Base-by-base conservation (phyloP, 1,139 yeast genomes). In the Geotrichum restrictum region DNA sequence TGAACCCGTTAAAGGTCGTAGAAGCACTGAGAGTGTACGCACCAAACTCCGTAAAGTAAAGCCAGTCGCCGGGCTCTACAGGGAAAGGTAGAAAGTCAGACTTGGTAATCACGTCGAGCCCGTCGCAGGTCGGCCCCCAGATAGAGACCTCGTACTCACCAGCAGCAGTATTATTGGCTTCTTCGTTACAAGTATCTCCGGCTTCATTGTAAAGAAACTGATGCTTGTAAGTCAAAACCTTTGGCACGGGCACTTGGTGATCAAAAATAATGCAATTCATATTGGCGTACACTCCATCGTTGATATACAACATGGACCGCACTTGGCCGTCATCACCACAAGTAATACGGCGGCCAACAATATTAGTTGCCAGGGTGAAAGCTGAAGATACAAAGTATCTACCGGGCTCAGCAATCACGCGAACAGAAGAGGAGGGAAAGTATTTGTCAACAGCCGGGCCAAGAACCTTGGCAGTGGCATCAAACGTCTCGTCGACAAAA, bases 71-170 rank as follows among this genome's bases (percentile, higher is more conserved):
- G 48, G 85, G 85, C 40, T 75, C 74, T 48, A 89, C 82, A 47
- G 82, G 80, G 51, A 77, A 76, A 16, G 82, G 75, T 65, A 91
- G 74, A 47, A 62, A 62, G 55, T 80, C 72, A 40, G 73, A 75
- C 49, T 75, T 69, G 27, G 86, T 70, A 55, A 93, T 81, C 68
- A 96, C 86, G 69, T 93, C 98, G 60, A 93, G 76, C 3, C 98
- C 97, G 70, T 93, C 98, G 72, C 98, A 93, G 21, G 98, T 93
- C 47, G 98, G 98, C 7, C 98, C 98, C 98, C 98, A 93, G 56
- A 93, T 78, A 19, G 96, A 65, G 75, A 88, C 61, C 52, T 68
- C 70, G 56, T 60, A 59, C 14, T 40, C 45, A 24, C 29, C 22
- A n/a, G 41, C 52, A 36, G 55, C 56, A 51, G 53, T 53, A 45